These are phyloP conservation scores for Microcos paniculata DNA, from an alignment of 345 rosid species.

Conservation along the genomic window DNA sequence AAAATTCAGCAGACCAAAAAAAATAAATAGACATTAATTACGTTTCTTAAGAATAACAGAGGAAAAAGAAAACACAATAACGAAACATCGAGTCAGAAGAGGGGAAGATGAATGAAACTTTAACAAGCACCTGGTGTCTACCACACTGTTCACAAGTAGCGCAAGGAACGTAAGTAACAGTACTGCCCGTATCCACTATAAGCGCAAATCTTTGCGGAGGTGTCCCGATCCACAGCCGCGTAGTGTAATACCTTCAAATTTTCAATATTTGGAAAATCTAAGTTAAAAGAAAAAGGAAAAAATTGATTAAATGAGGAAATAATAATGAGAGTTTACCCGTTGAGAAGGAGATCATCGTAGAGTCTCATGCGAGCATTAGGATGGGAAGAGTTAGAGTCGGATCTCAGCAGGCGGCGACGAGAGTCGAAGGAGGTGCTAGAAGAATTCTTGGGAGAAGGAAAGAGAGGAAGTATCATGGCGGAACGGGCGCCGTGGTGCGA, in stretches of 20 bases:
- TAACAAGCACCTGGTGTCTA: constrained; percentile 60
- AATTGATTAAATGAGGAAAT: background rate
- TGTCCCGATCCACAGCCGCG: constrained; percentile 90
- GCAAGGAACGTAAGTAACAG: constrained; percentile 92
- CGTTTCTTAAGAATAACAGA: background rate
- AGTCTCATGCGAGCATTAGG: constrained; percentile 84
- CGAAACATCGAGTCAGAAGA: background rate
- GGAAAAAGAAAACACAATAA: background rate
- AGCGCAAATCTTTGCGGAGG: constrained; percentile 92
- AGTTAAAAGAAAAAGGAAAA: background rate
- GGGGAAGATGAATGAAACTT: background rate
- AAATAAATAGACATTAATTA: background rate
- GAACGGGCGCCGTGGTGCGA: constrained; percentile 30
- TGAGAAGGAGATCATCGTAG: constrained; percentile 86
- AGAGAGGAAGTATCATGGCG: constrained; percentile 80
- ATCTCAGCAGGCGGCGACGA: constrained; percentile 60
- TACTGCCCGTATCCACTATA: constrained; percentile 89
- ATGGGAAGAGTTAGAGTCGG: constrained; percentile 30
- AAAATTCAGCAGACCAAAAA: background rate
- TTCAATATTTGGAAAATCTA: background rate
- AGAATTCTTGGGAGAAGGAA: constrained; percentile 43
- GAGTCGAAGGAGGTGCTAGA: constrained; percentile 31
- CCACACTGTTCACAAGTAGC: constrained; percentile 81
- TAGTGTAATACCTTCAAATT: constrained; percentile 71
- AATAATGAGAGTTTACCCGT: constrained; percentile 52